These are phyloP conservation scores for Colletotrichum sublineola DNA, from an alignment of 2,329 filamentous ascomycete species.

Conservation along the genomic window DNA sequence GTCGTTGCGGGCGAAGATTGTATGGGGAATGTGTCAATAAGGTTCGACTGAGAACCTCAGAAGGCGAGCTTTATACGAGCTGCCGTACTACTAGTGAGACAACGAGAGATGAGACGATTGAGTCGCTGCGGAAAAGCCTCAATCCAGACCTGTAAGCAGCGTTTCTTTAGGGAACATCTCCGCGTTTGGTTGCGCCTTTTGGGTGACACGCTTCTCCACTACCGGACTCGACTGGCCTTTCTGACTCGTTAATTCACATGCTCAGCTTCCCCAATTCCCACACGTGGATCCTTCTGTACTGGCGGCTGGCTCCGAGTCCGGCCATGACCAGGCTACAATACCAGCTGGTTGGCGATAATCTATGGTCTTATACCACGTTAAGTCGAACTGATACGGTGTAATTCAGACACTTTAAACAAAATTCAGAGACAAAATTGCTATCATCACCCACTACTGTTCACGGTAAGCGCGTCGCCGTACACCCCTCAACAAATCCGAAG, in stretches of 20 bases:
- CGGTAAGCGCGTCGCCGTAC: not conserved
- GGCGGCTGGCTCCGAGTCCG: not conserved
- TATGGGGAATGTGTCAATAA: not conserved
- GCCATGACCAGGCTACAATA: not conserved
- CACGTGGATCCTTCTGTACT: not conserved
- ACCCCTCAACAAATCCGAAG: not conserved
- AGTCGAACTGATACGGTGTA: not conserved
- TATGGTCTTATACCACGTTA: too few relatives aligned
- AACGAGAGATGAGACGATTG: not conserved
- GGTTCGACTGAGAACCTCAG: slow-evolving; percentile 2
- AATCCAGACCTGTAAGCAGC: not conserved
- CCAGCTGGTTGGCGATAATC: not conserved
- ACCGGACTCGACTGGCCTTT: not conserved
- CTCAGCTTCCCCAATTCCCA: not conserved
- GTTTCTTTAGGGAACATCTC: not conserved
- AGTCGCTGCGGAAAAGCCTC: not conserved
- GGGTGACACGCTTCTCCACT: slow-evolving; percentile 10
- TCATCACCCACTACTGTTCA: too few relatives aligned
- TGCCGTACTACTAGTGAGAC: not conserved
- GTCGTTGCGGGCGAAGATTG: too few relatives aligned
- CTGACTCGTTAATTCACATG: not conserved
- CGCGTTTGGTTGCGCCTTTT: slow-evolving; percentile 10
- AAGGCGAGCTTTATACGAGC: not conserved
- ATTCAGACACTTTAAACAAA: not conserved
- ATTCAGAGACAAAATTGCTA: not conserved